Evolutionary conservation across 306 rosid species (phyloP).

Genomic region (Castanea mollissima): DNA sequence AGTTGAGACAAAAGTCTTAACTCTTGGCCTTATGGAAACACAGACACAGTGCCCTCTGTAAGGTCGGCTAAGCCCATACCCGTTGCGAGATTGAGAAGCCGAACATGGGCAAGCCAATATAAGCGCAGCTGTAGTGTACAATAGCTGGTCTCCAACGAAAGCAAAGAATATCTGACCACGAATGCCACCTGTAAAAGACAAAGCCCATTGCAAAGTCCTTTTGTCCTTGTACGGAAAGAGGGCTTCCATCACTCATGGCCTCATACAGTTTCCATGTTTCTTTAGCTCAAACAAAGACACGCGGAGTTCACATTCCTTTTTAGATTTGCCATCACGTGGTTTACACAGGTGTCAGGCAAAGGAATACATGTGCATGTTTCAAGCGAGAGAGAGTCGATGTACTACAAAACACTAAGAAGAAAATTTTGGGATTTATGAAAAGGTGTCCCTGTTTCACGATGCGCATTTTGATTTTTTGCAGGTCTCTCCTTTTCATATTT

Average conservation of each 20-base stretch:
- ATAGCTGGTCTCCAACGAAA: neutral
- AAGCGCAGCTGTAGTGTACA: neutral
- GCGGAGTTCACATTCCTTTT: neutral
- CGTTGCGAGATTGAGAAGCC: too few species aligned
- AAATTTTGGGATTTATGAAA: too few species aligned
- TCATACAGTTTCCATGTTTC: slow-evolving; percentile 7
- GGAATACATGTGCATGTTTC: neutral
- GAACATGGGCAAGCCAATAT: too few species aligned
- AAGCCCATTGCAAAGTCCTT: neutral
- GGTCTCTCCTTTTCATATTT: too few species aligned
- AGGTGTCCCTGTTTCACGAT: too few species aligned
- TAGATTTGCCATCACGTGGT: too few species aligned
- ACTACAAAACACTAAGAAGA: too few species aligned
- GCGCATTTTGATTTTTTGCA: too few species aligned
- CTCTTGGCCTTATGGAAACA: neutral
- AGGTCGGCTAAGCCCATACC: neutral
- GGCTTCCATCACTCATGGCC: neutral
- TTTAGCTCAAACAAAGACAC: neutral
- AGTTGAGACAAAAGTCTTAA: too few species aligned
- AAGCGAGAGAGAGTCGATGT: too few species aligned
- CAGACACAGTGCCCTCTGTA: neutral
- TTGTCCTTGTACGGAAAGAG: neutral
- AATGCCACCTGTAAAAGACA: slow-evolving; percentile 3
- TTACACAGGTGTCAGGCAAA: neutral
- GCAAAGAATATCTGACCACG: slow-evolving; percentile 17